Evolutionary conservation across 2,329 filamentous ascomycete genomes (phyloP).

Genomic region (Penicillium sp.): DNA sequence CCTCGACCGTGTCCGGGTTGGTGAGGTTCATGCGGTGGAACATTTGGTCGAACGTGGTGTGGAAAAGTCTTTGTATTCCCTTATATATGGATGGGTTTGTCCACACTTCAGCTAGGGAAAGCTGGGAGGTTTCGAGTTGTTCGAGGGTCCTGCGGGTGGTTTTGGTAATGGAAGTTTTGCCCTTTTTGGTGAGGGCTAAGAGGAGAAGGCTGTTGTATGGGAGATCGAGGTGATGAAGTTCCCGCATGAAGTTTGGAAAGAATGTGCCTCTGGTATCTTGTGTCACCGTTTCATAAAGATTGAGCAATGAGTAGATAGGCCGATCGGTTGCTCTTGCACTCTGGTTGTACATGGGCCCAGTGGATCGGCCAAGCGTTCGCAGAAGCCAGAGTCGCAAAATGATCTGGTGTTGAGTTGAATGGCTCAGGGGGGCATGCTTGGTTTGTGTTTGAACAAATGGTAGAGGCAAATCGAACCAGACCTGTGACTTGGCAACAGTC

Average conservation of each 20-base stretch:
- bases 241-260: conserved; percentile 25
- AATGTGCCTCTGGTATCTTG: conserved; percentile 18
- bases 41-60: conserved; percentile 29
- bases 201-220: conserved; percentile 30
- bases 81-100: conserved; percentile 25
- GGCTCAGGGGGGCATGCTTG: neutral
- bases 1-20: conserved; percentile 27
- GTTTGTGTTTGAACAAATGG: conserved; percentile 4
- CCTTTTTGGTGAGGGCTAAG: conserved; percentile 26
- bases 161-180: conserved; percentile 21
- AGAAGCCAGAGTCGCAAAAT: conserved; percentile 34
- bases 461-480: conserved; percentile 25
- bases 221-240: conserved; percentile 28
- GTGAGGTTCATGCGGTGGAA: conserved; percentile 35
- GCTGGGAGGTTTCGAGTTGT: conserved; percentile 25
- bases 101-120: conserved; percentile 29
- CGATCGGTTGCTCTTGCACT: conserved; percentile 18
- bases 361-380: conserved; percentile 23
- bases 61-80: conserved; percentile 24
- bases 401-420: conserved; percentile 25
- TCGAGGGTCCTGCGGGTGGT: conserved; percentile 22
- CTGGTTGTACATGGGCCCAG: conserved; percentile 20
- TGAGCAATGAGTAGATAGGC: conserved; percentile 23
- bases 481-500: conserved; percentile 20
- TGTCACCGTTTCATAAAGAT: conserved; percentile 24